phyloP scores from a whole-genome alignment of 1,139 yeast genomes.

The Suhomyces bribrorum region DNA sequence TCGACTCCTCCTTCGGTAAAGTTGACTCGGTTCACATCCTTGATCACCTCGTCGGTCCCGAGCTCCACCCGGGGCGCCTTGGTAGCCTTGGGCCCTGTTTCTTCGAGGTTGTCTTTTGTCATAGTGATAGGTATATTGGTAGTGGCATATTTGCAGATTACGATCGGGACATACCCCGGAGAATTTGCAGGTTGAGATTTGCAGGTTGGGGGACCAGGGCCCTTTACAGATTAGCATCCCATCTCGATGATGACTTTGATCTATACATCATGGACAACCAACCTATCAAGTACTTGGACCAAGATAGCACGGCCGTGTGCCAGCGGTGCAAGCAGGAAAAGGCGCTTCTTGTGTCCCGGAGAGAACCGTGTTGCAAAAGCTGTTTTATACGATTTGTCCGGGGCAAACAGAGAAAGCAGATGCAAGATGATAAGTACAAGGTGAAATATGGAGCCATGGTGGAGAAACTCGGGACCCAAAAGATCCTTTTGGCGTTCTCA shows the following conservation, averaged over 20 bases:
- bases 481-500: conserved; percentile 60
- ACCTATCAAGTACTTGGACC: conserved; percentile 23
- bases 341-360: conserved; percentile 59
- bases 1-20: conserved; percentile 57
- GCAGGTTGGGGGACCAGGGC: background rate
- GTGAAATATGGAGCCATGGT: conserved; percentile 53
- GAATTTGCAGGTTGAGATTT: background rate
- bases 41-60: conserved; percentile 33
- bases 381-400: conserved; percentile 75
- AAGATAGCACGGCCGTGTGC: conserved; percentile 20
- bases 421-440: conserved; percentile 69
- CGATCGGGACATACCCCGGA: background rate
- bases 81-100: background rate
- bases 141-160: background rate
- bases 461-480: conserved; percentile 35
- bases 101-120: too few relatives aligned
- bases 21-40: conserved; percentile 52
- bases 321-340: conserved; percentile 53
- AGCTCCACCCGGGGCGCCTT: background rate
- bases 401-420: conserved; percentile 77
- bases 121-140: too few relatives aligned
- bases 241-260: conserved; percentile 8
- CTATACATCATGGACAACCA: conserved; percentile 11
- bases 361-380: conserved; percentile 66
- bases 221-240: conserved; percentile 1